Base-by-base conservation (phyloP, 1,284 basidiomycete genomes). In the Apiotrichum gracile region DNA sequence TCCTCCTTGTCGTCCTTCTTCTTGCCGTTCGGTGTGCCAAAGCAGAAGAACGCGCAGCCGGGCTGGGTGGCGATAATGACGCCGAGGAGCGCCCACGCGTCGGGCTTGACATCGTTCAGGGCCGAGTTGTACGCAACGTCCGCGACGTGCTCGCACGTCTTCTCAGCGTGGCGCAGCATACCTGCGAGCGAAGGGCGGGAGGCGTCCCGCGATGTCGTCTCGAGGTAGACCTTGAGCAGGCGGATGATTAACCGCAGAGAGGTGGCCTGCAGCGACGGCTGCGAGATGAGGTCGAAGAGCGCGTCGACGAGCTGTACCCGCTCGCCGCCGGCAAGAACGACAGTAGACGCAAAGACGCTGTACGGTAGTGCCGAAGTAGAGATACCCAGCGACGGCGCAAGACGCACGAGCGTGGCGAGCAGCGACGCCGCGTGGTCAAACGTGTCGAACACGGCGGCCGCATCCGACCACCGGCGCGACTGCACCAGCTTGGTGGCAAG, bases 1-100 rank as follows among this genome's bases (percentile, higher is more conserved):
- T 33, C 27, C 29, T 33, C 43, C 43, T 45, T 29, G 7, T 43
- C n/a, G 8, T 29, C 41, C 25, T 25, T 26, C 19, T 49, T 49
- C 21, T 58, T 62, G 14, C 43, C 47, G 37, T 66, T 58, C 16
- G 68, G 69, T 81, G 81, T 2, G 85, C 91, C 0, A 83, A 83
- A 48, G 91, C 94, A 85, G 17, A 96, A 78, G 41, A 83, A 82
- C 0, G 89, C 89, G 6, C 96, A 79, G 0, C 91, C 90, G 1
- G 92, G 91, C 66, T 94, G 91, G 52, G 85, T 86, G 58, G 89
- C 85, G 21, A 92, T 83, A 4, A 90, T 85, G 14, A 88, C 79
- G 0, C 86, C 79, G 25, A 94, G 83, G 63, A 96, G 86, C 54
- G 81, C 82, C 91, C 92, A 96, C 2, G 88, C 82, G 0, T 85